These are phyloP conservation scores for Gloeopeniophorella convolvens DNA, from an alignment of 768 basidiomycete species.

Conservation along the genomic window DNA sequence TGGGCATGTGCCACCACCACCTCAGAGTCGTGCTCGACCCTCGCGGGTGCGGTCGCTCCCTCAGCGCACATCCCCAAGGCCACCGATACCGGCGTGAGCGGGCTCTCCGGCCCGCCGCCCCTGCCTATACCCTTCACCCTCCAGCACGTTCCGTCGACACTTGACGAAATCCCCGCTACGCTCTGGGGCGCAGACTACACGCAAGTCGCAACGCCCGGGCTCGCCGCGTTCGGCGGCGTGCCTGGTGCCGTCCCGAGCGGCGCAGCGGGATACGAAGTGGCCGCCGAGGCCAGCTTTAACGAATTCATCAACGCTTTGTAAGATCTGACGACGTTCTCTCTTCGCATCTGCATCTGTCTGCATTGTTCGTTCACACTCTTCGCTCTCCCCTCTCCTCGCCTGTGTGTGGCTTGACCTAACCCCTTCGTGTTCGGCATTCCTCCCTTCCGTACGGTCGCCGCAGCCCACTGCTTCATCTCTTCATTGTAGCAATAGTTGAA, in stretches of 20 bases:
- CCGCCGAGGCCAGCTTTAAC: slow-evolving; percentile 10
- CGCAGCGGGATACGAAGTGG: slow-evolving; percentile 10
- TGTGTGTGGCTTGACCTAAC: too few relatives aligned
- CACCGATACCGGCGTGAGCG: slow-evolving; percentile 2
- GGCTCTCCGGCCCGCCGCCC: slow-evolving; percentile 4
- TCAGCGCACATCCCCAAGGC: slow-evolving; percentile 2
- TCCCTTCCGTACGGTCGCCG: too few relatives aligned
- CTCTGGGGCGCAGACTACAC: slow-evolving; percentile 8
- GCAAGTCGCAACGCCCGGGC: not conserved
- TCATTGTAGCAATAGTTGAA: too few relatives aligned
- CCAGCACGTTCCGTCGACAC: slow-evolving; percentile 1
- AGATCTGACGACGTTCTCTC: not conserved
- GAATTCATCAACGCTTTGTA: slow-evolving; percentile 11
- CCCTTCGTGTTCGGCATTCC: too few relatives aligned
- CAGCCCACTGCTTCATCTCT: too few relatives aligned
- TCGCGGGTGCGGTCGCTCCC: not conserved
- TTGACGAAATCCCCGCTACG: slow-evolving; percentile 11
- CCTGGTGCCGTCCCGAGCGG: too few relatives aligned
- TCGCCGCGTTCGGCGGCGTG: not conserved
- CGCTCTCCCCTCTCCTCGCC: not conserved
- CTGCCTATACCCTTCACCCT: slow-evolving; percentile 13
- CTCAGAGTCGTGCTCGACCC: not conserved
- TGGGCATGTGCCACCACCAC: slow-evolving; percentile 7
- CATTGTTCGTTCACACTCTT: not conserved
- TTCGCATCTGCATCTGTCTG: too few relatives aligned